Evolutionary conservation across 768 basidiomycete species (phyloP), one percentile per base, ranked within the genome.

Genomic region (Auriscalpium orientale): DNA sequence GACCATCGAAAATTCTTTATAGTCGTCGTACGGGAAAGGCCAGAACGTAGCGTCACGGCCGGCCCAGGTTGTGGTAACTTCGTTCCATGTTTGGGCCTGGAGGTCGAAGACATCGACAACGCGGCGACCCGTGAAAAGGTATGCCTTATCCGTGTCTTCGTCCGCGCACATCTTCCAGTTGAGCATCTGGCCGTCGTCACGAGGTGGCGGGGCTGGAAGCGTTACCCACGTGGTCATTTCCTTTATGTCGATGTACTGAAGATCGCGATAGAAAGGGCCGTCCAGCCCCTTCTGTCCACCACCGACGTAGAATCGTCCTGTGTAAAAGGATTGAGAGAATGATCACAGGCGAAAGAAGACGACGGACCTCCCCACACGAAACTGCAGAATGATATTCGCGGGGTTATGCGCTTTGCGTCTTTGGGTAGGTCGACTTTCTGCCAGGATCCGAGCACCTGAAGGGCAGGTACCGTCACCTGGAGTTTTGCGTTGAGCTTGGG

Each of bases 91-190:
- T 16, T 40, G 10, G 16, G 38, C 9, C 10, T 9, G 38, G 10
- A 40, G 67, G 51, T 75, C 70, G 54, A 72, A 73, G 49, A 59
- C 66, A 36, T 67, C 67, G 47, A 74, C 33, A 3, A 56, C 49
- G 6, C 58, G 58, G 3, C 57, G 53, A 2, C 72, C 74, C 6
- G 60, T 66, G 62, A 72, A 73, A 40, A 74, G 65, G 49, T 72
- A 68, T 1, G 71, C 73, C 37, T 64, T 64, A 40, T 40, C 38
- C 38, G 9, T 16, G 9, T 40, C 38, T 16, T 40, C 38, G 38
- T 40, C 10, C 10, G 16, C 38, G 38, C 9, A 16, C 38, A 40
- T 40, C 38, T 40, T 40, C 10, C 16, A 40, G 9, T 16, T 16
- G 38, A 40, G 9, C 38, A 40, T 9, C 10, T 9, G 9, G 10